Conservation (phyloP, 2,329 filamentous ascomycete genomes). For the Pleoardoris graminearum region DNA sequence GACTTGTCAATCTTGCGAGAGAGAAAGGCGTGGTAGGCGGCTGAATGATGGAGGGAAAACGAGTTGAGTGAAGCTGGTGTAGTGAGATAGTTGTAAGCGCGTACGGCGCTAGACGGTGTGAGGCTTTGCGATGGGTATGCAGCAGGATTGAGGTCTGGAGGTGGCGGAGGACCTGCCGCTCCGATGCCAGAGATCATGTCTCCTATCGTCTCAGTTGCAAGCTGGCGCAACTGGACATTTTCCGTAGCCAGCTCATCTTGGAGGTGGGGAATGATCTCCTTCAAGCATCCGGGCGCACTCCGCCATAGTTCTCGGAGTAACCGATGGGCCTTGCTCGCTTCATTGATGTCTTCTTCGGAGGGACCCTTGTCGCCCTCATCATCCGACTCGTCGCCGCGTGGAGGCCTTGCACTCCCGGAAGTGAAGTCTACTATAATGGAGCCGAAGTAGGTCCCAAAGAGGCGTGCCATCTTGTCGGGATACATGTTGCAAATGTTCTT, state of each 20-base stretch:
- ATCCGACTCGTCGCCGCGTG: slow-evolving; percentile 47
- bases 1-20: slow-evolving; percentile 86
- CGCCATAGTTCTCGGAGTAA: slow-evolving; percentile 93
- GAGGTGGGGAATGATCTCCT: slow-evolving; percentile 91
- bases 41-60: slow-evolving; percentile 79
- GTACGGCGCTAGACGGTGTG: slow-evolving; percentile 30
- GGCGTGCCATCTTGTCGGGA: slow-evolving; percentile 91
- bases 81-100: slow-evolving; percentile 65
- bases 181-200: slow-evolving; percentile 95
- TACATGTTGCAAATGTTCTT: slow-evolving; percentile 89
- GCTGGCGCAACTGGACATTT: slow-evolving; percentile 78
- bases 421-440: slow-evolving; percentile 91
- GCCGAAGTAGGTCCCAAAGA: slow-evolving; percentile 95
- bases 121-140: slow-evolving; percentile 79
- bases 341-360: slow-evolving; percentile 81
- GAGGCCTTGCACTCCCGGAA: slow-evolving; percentile 51
- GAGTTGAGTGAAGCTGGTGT: slow-evolving; percentile 86
- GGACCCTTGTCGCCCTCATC: slow-evolving; percentile 61
- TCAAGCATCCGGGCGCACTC: slow-evolving; percentile 82
- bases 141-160: slow-evolving; percentile 73
- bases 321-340: slow-evolving; percentile 85
- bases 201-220: slow-evolving; percentile 92
- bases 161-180: slow-evolving; percentile 79
- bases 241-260: slow-evolving; percentile 91
- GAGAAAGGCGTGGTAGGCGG: slow-evolving; percentile 81